These are phyloP conservation scores for Calophaca sinica DNA, from an alignment of 306 rosid genomes.

Conservation along the genomic window DNA sequence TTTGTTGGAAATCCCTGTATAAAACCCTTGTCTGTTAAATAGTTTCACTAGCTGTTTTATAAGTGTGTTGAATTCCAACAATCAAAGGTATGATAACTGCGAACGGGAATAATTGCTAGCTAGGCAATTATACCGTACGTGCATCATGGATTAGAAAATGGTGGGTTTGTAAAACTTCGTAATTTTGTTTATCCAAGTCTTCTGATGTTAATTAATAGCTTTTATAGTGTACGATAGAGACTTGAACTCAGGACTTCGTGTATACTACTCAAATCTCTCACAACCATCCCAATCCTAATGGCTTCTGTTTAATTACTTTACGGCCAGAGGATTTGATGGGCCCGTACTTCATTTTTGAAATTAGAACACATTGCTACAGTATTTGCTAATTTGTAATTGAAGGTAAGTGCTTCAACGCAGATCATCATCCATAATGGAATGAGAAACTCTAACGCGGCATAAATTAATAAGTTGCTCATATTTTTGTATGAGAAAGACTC, in stretches of 20 bases:
- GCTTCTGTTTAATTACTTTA: too few relatives aligned
- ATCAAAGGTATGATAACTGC: not conserved
- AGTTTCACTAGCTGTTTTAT: not conserved
- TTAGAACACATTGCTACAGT: not conserved
- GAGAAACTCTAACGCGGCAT: not conserved
- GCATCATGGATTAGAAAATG: not conserved
- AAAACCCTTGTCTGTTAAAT: not conserved
- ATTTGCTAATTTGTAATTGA: constrained; percentile 4
- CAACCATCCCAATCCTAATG: too few relatives aligned
- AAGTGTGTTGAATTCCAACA: not conserved
- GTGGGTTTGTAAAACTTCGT: not conserved
- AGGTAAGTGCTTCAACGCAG: not conserved
- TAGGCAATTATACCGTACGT: not conserved
- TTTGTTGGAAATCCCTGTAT: not conserved
- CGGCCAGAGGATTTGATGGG: not conserved
- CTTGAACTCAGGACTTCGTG: too few relatives aligned
- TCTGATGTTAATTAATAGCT: not conserved
- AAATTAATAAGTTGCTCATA: not conserved
- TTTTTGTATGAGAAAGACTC: not conserved
- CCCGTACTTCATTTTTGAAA: not conserved
- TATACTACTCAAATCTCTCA: too few relatives aligned
- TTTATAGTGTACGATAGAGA: too few relatives aligned
- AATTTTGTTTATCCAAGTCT: not conserved
- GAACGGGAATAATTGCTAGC: not conserved
- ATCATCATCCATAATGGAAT: not conserved